Percentiles rank a stretch among this genome's conserved stretches.
Conservation (phyloP, 768 basidiomycete genomes). For the Baorangia bicolor region DNA sequence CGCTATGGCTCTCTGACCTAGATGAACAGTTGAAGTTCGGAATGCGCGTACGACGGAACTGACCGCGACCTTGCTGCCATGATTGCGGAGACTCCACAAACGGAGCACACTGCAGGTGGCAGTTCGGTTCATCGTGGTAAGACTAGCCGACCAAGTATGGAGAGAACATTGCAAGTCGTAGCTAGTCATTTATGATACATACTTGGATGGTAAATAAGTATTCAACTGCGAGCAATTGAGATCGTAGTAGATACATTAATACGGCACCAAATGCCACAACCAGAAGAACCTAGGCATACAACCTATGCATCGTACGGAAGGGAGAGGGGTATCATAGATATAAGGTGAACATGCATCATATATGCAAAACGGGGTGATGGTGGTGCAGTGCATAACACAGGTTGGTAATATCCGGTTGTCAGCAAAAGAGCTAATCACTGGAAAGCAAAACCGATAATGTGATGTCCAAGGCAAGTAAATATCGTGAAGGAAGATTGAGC, state of each 20-base stretch:
- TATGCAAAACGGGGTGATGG: background rate
- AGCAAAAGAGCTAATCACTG: constrained; percentile 7
- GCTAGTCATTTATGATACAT: background rate
- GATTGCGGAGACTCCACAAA: background rate
- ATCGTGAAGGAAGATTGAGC: constrained; percentile 1
- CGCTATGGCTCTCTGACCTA: constrained; percentile 59
- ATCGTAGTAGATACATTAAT: constrained; percentile 15
- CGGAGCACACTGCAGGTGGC: background rate
- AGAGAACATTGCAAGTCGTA: background rate
- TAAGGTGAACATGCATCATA: constrained; percentile 15
- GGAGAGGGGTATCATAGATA: constrained; percentile 15
- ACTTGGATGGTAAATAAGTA: background rate
- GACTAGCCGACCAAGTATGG: background rate
- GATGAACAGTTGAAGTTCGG: constrained; percentile 30
- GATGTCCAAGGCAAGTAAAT: constrained; percentile 14
- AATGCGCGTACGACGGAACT: constrained; percentile 21
- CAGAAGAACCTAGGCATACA: constrained; percentile 24
- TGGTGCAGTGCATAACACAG: constrained; percentile 7
- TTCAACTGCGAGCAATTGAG: background rate
- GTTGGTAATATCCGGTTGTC: constrained; percentile 5
- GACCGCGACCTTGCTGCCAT: background rate
- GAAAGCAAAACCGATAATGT: constrained; percentile 5
- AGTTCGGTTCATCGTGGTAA: constrained; percentile 2
- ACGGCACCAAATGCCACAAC: constrained; percentile 2
- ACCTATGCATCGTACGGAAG: constrained; percentile 11